Evolutionary conservation across 2,329 filamentous ascomycete genomes (phyloP), one percentile per base, ranked within the genome.

Genomic region (Drechslerella dactyloides): DNA sequence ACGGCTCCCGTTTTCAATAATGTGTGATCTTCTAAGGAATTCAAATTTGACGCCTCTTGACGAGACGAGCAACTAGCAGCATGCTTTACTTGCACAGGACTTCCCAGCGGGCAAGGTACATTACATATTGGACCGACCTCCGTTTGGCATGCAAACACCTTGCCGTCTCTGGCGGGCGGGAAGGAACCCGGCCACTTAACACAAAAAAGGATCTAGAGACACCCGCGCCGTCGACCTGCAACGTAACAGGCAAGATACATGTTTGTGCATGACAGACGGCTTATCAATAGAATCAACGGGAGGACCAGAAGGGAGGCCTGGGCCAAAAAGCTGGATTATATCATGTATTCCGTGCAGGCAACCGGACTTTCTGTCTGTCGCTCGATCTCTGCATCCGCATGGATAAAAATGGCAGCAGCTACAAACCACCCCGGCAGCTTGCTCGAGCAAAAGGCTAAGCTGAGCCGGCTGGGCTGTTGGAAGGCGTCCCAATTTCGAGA

Each of bases 1-100:
- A 64, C 66, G 60, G 59, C 64, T 60, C 54, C 66, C 54, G 59
- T 60, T 70, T 62, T 70, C 50, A 54, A 55, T 50, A 51, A 37
- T 55, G 48, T 55, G 48, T 58, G 44, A 48, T 21, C 44, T 48
- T 48, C 21, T 27, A 40, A 23, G 59, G 66, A 54, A 70, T 4
- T 33, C 27, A 3, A 33, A 63, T 58, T 69, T 40, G 46, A 69
- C 54, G 58, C 30, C 65, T 58, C 63, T 48, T 21, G 44, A 48
- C 44, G 44, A 48, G 44, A 48, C 30, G 65, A 52, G 42, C 33
- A 64, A 33, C 27, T 33, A 33, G 27, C 27, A 33, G 27, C 8
- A 33, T 33, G 8, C 27, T 33, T 33, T 33, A 8, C 27, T 33
- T 33, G 27, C 27, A 33, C 27, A 3, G 27, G 27, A 33, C 27